Evolutionary conservation across 306 rosid species (phyloP).

Genomic region (Vigna nakashimae): DNA sequence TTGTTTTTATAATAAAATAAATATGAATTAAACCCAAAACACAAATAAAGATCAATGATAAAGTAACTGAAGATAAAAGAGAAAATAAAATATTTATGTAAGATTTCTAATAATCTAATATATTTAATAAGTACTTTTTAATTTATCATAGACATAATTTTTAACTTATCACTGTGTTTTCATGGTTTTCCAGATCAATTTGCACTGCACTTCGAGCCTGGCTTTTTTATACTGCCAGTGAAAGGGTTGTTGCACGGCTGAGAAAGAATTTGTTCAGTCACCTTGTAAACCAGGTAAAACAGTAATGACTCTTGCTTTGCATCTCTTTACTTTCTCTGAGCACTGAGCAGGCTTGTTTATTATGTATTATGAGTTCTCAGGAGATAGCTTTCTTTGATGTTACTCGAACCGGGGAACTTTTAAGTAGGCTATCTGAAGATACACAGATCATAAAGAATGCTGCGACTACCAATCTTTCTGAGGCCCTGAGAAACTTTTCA

Average conservation of each 20-base stretch:
- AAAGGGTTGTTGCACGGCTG: slow-evolving; percentile 79
- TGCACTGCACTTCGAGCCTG: slow-evolving; percentile 82
- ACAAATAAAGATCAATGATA: no score
- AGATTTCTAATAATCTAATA: no score
- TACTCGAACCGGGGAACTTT: slow-evolving; percentile 84
- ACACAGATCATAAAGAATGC: slow-evolving; percentile 87
- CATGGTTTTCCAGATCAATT: slow-evolving; percentile 62
- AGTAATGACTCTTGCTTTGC: slow-evolving; percentile 23
- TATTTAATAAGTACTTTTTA: neutral
- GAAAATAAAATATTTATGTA: no score
- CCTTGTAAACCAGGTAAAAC: slow-evolving; percentile 69
- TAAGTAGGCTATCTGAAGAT: slow-evolving; percentile 88
- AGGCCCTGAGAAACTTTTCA: slow-evolving; percentile 74
- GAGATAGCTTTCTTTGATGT: slow-evolving; percentile 89
- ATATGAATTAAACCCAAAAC: no score
- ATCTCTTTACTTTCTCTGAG: slow-evolving; percentile 18
- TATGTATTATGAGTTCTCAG: slow-evolving; percentile 51
- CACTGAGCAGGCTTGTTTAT: slow-evolving; percentile 16
- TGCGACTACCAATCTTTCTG: slow-evolving; percentile 90
- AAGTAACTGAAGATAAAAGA: no score
- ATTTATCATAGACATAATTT: slow-evolving; percentile 20
- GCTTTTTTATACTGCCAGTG: slow-evolving; percentile 85
- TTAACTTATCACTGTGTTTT: slow-evolving; percentile 19
- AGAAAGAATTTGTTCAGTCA: slow-evolving; percentile 77
- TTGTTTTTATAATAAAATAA: no score